Conservation (phyloP, 306 rosid genomes). For the Inga leiocalycina region DNA sequence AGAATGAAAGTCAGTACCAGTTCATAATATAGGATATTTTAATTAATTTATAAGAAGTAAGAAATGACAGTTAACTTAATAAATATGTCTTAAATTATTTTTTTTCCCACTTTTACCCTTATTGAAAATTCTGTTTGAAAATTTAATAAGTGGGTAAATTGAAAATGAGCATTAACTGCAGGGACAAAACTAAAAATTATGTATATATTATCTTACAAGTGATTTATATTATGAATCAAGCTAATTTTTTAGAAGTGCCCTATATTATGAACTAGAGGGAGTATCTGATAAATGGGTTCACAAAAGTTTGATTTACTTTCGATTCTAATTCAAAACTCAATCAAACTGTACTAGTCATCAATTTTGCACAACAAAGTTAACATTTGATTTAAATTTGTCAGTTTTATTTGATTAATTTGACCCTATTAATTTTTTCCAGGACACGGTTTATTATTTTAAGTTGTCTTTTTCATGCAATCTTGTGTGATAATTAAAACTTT, state of each 20-base stretch:
- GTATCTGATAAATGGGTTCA: not conserved
- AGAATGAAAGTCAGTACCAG: not conserved
- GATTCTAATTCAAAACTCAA: not conserved
- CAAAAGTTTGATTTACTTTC: not conserved
- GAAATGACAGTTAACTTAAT: too few species aligned
- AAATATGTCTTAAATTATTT: too few species aligned
- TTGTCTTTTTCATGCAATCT: not conserved
- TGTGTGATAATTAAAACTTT: not conserved
- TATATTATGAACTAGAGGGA: not conserved
- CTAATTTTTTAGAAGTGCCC: too few species aligned
- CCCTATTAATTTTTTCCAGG: not conserved
- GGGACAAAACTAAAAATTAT: too few species aligned
- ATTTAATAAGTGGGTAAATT: too few species aligned
- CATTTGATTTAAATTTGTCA: not conserved
- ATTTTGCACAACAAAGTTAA: not conserved
- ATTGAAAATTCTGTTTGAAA: too few species aligned
- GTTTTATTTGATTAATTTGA: not conserved
- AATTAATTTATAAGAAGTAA: too few species aligned
- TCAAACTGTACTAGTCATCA: not conserved
- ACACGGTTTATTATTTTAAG: not conserved
- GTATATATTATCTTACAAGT: too few species aligned
- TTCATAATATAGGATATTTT: too few species aligned
- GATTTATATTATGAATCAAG: too few species aligned
- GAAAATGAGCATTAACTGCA: too few species aligned
- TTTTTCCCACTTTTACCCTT: too few species aligned